Base-by-base conservation (phyloP, 176 grass and related monocot genomes). In the Melocanna baccifera region DNA sequence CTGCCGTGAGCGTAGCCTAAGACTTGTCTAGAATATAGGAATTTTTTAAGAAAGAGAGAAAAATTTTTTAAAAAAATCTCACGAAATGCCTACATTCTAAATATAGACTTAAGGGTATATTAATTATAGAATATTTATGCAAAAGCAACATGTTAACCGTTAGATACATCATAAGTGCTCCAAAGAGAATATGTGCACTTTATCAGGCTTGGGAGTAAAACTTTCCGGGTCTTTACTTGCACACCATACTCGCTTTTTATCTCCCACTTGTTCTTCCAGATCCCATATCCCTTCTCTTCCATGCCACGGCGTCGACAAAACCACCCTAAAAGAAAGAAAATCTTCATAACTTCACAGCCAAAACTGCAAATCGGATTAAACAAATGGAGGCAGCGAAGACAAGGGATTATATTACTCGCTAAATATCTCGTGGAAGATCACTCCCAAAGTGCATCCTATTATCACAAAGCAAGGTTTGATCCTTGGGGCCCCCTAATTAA, bases 281-380 rank as follows among this genome's bases (percentile, higher is more conserved):
- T 76, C 61, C 32, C 72, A 42, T 20, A 76, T 83, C 50, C 19
- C 63, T 85, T 85, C 62, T 59, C 73, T 85, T 85, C 34, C 18
- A 43, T 85, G 73, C 62, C 83, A 85, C 69, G 73, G 18, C 50
- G 83, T 57, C 63, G 37, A 62, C 39, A 26, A 75, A 23, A 26
- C 32, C 59, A 66, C 34, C 42, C 15, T 3, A 74, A 74, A 74
- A 32, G 16, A 52, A 52, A 19, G 23, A 64, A 52, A 63, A 81
- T 0, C 13, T 29, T 1, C 51, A 81, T 12, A 34, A 51, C 29
- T 36, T 64, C 57, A 12, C 43, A 64, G 23, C 22, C 12, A 23
- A 62, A 62, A 47, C 4, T 51, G 81, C 42, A 48, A 4, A 34
- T 15, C 11, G 69, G 18, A 43, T 19, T 34, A 74, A 36, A 65